Evolutionary conservation across 495 filamentous ascomycete species (phyloP).

Genomic region (Paragyromitra xinjiangensis): DNA sequence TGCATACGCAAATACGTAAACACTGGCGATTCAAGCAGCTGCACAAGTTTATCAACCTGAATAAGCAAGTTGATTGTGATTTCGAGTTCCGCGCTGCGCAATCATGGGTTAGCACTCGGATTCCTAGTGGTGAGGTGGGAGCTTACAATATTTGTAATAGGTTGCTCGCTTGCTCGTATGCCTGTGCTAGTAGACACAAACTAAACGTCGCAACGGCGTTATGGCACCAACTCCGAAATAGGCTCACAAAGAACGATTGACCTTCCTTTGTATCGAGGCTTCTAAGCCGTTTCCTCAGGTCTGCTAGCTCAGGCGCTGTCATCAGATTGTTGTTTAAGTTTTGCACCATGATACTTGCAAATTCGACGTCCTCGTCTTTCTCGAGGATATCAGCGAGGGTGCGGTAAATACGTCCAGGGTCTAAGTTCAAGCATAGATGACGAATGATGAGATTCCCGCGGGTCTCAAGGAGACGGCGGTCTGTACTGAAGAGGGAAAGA

Average conservation of each 20-base stretch:
- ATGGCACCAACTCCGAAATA: slow-evolving; percentile 98
- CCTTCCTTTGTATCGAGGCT: slow-evolving; percentile 94
- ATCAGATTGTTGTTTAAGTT: slow-evolving; percentile 99
- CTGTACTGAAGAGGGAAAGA: slow-evolving; percentile 92
- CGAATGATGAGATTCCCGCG: slow-evolving; percentile 96
- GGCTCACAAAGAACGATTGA: slow-evolving; percentile 90
- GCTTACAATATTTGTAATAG: slow-evolving; percentile 93
- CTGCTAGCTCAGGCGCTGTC: slow-evolving; percentile 91
- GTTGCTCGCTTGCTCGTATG: slow-evolving; percentile 98
- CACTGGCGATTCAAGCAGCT: slow-evolving; percentile 95
- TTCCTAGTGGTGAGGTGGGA: neutral
- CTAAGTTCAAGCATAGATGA: slow-evolving; percentile 90
- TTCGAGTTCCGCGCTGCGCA: slow-evolving; percentile 87
- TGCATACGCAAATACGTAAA: slow-evolving; percentile 98
- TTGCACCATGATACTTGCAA: slow-evolving; percentile 99
- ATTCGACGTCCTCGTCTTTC: slow-evolving; percentile 97
- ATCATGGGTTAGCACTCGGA: slow-evolving; percentile 60
- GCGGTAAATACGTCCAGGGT: slow-evolving; percentile 93
- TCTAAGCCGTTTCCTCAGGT: slow-evolving; percentile 85
- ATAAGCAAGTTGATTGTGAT: slow-evolving; percentile 99
- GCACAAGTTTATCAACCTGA: slow-evolving; percentile 98
- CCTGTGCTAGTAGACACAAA: slow-evolving; percentile 92
- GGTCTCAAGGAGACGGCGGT: slow-evolving; percentile 87
- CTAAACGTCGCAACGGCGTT: slow-evolving; percentile 98
- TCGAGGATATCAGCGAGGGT: slow-evolving; percentile 96